phyloP scores from a whole-genome alignment of 163 green algal genomes.

The Scenedesmus sp. region DNA sequence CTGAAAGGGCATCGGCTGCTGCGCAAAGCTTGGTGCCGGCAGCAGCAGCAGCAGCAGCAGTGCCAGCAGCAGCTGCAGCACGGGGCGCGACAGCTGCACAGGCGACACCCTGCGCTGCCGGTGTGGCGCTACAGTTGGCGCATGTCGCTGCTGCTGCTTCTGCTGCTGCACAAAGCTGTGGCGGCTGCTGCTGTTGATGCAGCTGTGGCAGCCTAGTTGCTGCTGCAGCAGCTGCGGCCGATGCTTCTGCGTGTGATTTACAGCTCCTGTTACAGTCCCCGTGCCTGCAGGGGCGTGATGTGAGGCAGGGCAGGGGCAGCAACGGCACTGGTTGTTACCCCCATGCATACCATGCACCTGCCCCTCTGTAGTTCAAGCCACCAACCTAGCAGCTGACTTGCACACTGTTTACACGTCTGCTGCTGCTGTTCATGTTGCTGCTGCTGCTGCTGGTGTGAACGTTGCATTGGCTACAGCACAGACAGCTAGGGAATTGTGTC shows the following conservation, averaged over 20 bases:
- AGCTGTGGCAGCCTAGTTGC: not conserved
- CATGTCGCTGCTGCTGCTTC: not conserved
- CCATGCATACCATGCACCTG: not conserved
- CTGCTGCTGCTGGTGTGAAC: not conserved
- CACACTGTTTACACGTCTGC: not conserved
- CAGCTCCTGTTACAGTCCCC: not conserved
- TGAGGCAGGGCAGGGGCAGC: not conserved
- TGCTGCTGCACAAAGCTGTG: not conserved
- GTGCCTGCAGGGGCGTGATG: not conserved
- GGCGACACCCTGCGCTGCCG: not conserved
- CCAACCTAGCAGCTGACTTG: not conserved
- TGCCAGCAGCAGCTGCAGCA: not conserved
- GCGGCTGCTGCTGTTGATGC: not conserved
- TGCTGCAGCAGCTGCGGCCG: not conserved
- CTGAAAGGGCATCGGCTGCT: constrained; percentile 30
- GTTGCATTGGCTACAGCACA: constrained; percentile 27
- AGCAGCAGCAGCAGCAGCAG: constrained; percentile 29
- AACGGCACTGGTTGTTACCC: not conserved
- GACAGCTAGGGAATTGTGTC: too few species aligned
- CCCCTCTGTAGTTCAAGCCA: not conserved
- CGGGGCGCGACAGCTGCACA: not conserved
- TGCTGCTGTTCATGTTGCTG: not conserved
- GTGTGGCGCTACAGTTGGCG: not conserved
- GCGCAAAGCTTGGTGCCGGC: not conserved
- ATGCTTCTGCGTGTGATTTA: not conserved